Percentiles rank a stretch among this genome's conserved stretches.
Conservation (phyloP, 164 flowering plant genomes). For the Magnolia changhungtana region DNA sequence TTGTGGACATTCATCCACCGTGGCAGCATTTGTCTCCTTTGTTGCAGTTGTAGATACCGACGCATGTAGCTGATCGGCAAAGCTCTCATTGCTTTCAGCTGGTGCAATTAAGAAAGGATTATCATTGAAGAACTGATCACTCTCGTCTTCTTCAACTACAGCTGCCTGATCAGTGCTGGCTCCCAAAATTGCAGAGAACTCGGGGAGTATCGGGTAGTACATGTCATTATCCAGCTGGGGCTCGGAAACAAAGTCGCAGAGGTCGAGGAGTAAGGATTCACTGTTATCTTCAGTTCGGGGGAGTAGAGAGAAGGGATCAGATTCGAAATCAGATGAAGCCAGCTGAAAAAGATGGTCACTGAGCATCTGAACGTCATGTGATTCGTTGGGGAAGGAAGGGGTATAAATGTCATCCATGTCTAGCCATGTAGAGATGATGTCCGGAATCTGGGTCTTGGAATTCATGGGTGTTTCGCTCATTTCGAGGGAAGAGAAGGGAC, state of each 20-base stretch:
- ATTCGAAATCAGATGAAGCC: constrained; percentile 2
- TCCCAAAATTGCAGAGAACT: not conserved
- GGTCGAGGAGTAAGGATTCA: constrained; percentile 1
- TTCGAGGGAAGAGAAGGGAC: constrained; percentile 8
- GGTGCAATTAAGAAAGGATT: not conserved
- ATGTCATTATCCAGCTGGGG: not conserved
- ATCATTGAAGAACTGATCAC: not conserved
- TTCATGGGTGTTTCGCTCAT: not conserved
- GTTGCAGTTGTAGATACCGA: not conserved
- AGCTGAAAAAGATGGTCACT: constrained; percentile 5
- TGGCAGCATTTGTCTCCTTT: not conserved
- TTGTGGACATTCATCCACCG: not conserved
- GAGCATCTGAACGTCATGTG: constrained; percentile 8
- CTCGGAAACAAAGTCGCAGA: not conserved
- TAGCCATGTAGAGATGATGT: constrained; percentile 8
- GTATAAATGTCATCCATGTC: constrained; percentile 9
- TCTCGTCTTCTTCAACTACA: not conserved
- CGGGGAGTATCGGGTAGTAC: not conserved
- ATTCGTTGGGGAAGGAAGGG: not conserved
- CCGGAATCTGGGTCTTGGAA: not conserved
- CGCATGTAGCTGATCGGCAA: not conserved
- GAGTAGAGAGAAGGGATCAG: not conserved
- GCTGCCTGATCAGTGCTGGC: not conserved
- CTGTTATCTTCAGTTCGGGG: not conserved
- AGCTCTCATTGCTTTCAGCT: constrained; percentile 1